Base-by-base conservation (phyloP, 495 filamentous ascomycete species). In the Trichocladium antarcticum region DNA sequence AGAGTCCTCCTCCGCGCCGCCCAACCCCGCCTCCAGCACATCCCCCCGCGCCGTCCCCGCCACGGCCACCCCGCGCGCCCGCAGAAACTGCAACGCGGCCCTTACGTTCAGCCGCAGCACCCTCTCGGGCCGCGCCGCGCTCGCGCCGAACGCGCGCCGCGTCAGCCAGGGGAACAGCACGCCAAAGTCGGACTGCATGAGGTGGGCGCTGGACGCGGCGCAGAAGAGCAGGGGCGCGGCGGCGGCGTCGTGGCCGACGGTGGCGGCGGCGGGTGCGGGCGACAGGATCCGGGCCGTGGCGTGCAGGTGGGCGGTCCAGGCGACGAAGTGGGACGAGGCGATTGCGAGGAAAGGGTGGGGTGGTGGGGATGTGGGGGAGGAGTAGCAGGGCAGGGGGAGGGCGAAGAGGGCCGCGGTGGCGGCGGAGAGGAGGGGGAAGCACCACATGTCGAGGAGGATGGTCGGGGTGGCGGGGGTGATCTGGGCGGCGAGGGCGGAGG, bases 151-250 rank as follows among this genome's bases (percentile, higher is more conserved):
- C 7, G 80, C 66, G 42, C 67, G 67, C 42, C 70, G 73, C 19
- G 78, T 80, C 17, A 83, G 54, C 66, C 75, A 77, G 0, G 86
- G 83, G 58, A 88, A 89, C 16, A 90, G 62, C 10, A 87, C 59
- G n/a, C 80, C 85, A 59, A 88, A 89, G 56, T 89, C 85, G 14
- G 75, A 80, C 65, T 89, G 85, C 31, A 68, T 79, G 19, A 89
- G 68, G 60, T 90, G 85, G 0, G 84, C 84, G 5, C 76, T 79
- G 9, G 64, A 57, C 9, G 63, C 54, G 2, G 79, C 75, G 57
- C 82, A 89, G 45, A 87, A 69, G 39, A 74, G 56, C 1, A 80
- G 79, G 48, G 63, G 57, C 6, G 56, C 31, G 3, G 8, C 3
- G 4, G 4, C 24, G 24, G 24, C 24, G 24, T 27, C 24, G 24